A percentile compares a stretch with the other conserved stretches of the same genome.
phyloP scores from a whole-genome alignment of 352 stramenopile species.

The Phytopythium oedochilum region DNA sequence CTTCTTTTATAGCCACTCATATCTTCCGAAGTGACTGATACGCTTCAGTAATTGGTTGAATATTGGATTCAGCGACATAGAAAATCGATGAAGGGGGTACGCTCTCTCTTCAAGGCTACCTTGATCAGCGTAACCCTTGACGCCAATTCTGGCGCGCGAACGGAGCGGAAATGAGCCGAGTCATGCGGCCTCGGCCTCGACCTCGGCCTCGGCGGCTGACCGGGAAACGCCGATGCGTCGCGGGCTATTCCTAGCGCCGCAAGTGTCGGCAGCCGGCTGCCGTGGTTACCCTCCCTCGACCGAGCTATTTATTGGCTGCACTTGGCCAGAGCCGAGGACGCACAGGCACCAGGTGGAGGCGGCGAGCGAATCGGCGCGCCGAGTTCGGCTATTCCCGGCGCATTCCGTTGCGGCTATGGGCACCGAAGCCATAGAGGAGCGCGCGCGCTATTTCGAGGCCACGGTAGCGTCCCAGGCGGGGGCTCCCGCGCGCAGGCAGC shows the following conservation, averaged over 20 bases:
- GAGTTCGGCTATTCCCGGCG: conserved; percentile 20
- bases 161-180: not conserved
- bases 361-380: conserved; percentile 3
- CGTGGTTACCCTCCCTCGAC: too few relatives aligned
- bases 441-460: conserved; percentile 16
- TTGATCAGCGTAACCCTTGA: too few relatives aligned
- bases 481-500: not conserved
- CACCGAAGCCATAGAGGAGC: not conserved
- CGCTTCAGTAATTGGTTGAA: too few relatives aligned
- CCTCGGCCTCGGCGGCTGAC: not conserved
- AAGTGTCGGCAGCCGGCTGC: too few relatives aligned
- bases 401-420: not conserved
- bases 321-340: not conserved
- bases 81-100: too few relatives aligned
- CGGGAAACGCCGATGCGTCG: not conserved
- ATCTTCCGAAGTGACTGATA: too few relatives aligned
- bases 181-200: too few relatives aligned
- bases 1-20: too few relatives aligned
- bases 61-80: too few relatives aligned
- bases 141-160: too few relatives aligned
- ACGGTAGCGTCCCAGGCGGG: not conserved
- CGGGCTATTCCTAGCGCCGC: not conserved
- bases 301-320: not conserved
- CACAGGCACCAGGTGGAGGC: not conserved
- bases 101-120: too few relatives aligned